These are phyloP conservation scores for Spongospora subterranea DNA, from an alignment of 208 protist genomes.

Conservation along the genomic window DNA sequence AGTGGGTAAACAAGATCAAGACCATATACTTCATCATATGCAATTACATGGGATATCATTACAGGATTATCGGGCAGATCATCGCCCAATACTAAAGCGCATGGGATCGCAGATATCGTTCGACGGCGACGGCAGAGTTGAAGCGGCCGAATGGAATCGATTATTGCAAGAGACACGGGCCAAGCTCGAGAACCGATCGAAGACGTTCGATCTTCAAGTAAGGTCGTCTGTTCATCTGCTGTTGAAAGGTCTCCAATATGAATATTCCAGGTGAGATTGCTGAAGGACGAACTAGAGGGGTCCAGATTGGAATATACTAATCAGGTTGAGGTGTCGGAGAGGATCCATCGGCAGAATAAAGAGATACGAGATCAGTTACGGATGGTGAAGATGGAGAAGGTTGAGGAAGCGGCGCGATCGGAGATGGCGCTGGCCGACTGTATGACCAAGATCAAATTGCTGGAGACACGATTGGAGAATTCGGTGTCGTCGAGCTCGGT, in stretches of 20 bases:
- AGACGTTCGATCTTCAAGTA: conserved; percentile 48
- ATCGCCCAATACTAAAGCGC: neutral
- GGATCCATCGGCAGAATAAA: neutral
- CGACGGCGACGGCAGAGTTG: conserved; percentile 26
- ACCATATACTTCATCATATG: neutral
- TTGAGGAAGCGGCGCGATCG: neutral
- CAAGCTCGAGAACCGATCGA: conserved; percentile 7
- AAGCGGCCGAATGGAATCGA: conserved; percentile 49
- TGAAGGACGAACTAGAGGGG: neutral
- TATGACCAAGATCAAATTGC: neutral
- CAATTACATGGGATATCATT: conserved; percentile 36
- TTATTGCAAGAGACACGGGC: conserved; percentile 18
- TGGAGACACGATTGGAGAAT: conserved; percentile 29
- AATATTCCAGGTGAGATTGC: neutral
- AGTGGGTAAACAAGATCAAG: neutral
- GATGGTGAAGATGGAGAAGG: conserved; percentile 35
- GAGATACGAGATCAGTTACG: conserved; percentile 1
- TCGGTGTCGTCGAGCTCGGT: neutral
- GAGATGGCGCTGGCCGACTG: neutral
- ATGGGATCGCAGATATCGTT: conserved; percentile 21
- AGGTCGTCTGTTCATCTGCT: neutral
- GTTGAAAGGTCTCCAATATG: neutral
- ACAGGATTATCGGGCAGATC: neutral
- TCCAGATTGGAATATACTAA: neutral
- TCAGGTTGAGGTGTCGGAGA: neutral